Evolutionary conservation across 1,284 basidiomycete species (phyloP).

Genomic region (Ganoderma multipileum): DNA sequence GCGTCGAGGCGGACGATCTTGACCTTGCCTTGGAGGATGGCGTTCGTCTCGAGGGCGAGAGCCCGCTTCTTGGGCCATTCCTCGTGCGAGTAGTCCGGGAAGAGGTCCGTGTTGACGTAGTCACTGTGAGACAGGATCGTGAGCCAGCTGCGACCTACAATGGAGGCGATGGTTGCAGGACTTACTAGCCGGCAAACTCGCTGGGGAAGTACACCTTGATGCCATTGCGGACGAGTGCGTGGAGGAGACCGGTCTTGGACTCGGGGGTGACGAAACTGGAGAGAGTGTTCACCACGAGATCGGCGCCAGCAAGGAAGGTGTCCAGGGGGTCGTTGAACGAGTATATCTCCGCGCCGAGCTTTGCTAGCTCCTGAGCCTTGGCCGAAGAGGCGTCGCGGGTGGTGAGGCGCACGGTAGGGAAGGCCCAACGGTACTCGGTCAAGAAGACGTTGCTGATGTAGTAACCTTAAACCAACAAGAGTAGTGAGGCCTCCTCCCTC

Average conservation of each 20-base stretch:
- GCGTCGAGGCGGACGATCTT: constrained; percentile 35
- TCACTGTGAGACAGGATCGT: constrained; percentile 26
- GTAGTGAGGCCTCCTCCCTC: background rate
- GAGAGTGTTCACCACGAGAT: constrained; percentile 33
- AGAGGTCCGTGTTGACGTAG: constrained; percentile 33
- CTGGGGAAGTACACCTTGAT: constrained; percentile 37
- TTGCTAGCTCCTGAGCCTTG: constrained; percentile 29
- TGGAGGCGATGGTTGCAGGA: constrained; percentile 2
- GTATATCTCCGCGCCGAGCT: constrained; percentile 31
- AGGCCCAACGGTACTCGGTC: constrained; percentile 6
- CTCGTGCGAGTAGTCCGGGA: constrained; percentile 31
- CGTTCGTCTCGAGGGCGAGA: constrained; percentile 24
- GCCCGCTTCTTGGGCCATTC: constrained; percentile 34
- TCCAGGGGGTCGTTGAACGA: constrained; percentile 26
- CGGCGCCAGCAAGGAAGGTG: constrained; percentile 31
- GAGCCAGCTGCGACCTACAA: too few relatives aligned
- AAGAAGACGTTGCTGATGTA: constrained; percentile 4
- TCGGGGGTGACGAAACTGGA: constrained; percentile 11
- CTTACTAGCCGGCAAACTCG: constrained; percentile 36
- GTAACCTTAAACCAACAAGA: background rate
- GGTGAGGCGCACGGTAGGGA: constrained; percentile 10
- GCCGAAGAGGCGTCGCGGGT: constrained; percentile 28
- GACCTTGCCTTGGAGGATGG: constrained; percentile 24
- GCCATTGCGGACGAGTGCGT: constrained; percentile 29
- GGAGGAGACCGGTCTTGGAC: constrained; percentile 27